Base-by-base conservation (phyloP, 352 stramenopile genomes). In the Nothophytophthora sp. region DNA sequence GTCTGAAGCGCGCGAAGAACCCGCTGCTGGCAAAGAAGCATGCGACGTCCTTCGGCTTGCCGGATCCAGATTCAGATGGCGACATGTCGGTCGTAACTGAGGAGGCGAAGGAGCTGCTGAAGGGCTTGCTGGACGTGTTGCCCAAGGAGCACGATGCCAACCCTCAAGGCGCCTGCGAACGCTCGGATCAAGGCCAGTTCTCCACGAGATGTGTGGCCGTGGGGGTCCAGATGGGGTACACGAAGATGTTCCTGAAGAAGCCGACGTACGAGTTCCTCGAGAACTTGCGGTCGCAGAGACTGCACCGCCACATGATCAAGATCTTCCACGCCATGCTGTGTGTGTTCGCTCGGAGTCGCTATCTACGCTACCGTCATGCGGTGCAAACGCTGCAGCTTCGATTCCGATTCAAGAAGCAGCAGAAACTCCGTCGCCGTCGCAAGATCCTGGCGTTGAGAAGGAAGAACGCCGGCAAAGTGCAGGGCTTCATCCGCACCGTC, bases 231-330 rank as follows among this genome's bases (percentile, higher is more conserved):
- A 96, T 98, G 67, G 96, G 96, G 20, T 86, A 89, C 43, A 92
- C 94, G 2, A 99, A 99, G 66, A 96, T 98, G 50, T 99, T 99
- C 60, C 60, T 99, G 33, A 96, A 96, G 41, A 87, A 91, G 50
- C 67, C 83, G 38, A 82, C 96, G 15, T 96, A 96, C 24, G 84
- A 95, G 20, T 92, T 92, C 33, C 75, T 99, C 10, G 92, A 98
- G 61, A 66, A 89, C 11, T 83, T 98, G 64, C 90, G 81, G 12
- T 72, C 76, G 1, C 65, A 88, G 34, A 67, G 73, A 34, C 55
- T 92, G n/a, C 69, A 59, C 23, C 70, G 76, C 0, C 74, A 91
- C 60, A 91, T 90, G 78, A 43, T 84, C 46, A 81, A 81, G 53
- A 86, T 95, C 24, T 90, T 72, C 52, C 65, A 91, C 35, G 68